Evolutionary conservation across 106 monocot species (phyloP), one percentile per base, ranked within the genome.

Genomic region (Vanilla planifolia): DNA sequence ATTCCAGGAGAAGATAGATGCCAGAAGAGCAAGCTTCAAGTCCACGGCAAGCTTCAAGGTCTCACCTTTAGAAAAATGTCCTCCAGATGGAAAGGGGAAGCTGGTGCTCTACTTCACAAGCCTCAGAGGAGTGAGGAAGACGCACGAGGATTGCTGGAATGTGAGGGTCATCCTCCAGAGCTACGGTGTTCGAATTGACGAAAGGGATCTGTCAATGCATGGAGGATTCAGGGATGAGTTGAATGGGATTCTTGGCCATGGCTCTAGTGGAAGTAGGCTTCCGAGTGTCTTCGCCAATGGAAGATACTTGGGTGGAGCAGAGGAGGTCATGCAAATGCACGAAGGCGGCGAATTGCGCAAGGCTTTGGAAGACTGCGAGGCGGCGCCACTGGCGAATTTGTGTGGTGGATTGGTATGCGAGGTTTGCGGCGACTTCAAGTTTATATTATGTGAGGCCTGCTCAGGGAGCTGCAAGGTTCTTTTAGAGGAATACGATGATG

Each of bases 161-260:
- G 66, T 69, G 3, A 66, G 47, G 27, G 43, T 59, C 21, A 82
- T 99, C 19, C 60, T 92, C 1, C 67, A 62, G 32, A 74, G 82
- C 3, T 85, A 85, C 41, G 65, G 79, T 4, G 74, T 88, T 3
- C 65, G 63, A 14, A 43, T 91, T 47, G 90, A 96, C 52, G 96
- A 96, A 74, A 68, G 90, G 61, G 96, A 98, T 65, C 75, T 85
- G 1, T 98, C 88, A 6, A 77, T 91, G 88, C 80, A 98, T 48
- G 66, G 33, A 5, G 84, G 66, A 1, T 98, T 79, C 70, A 79
- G 70, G 67, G 77, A 91, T 36, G 87, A 98, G 65, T 63, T 98
- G 65, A 64, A 48, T 0, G 66, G 52, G 51, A 52, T 91, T 4
- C 60, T 91, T 4, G 83, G 89, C 5, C 22, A 22, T 3, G 59